Conservation (phyloP, 1,284 basidiomycete genomes). For the Schizophyllum amplum region DNA sequence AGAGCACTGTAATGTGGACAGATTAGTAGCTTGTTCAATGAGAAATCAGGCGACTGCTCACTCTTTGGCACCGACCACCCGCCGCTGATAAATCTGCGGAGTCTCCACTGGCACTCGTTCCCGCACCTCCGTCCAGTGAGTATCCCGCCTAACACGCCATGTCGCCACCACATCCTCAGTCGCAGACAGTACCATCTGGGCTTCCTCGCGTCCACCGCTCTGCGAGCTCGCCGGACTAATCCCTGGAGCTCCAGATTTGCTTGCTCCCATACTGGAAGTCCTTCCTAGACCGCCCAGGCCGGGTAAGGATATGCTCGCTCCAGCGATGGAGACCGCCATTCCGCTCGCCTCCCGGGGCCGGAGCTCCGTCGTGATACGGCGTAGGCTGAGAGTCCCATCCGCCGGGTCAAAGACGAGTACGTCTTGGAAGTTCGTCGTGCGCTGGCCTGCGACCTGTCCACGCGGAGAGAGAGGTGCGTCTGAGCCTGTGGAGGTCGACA, state of each 20-base stretch:
- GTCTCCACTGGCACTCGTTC: constrained; percentile 12
- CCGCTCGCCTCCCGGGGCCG: constrained; percentile 17
- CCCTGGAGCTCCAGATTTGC: constrained; percentile 1
- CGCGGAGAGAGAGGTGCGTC: constrained; percentile 27
- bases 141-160: constrained; percentile 53
- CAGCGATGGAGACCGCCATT: constrained; percentile 7
- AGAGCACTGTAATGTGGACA: constrained; percentile 47
- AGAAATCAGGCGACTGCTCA: constrained; percentile 27
- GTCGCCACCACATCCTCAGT: constrained; percentile 52
- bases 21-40: too few species aligned
- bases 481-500: constrained; percentile 13
- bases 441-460: constrained; percentile 17
- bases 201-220: neutral
- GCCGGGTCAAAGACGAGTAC: constrained; percentile 57
- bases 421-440: constrained; percentile 48
- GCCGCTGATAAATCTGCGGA: constrained; percentile 1
- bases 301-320: constrained; percentile 13
- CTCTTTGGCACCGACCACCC: constrained; percentile 3
- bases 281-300: constrained; percentile 19
- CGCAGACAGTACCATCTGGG: constrained; percentile 34
- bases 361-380: constrained; percentile 41
- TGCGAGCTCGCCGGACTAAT: neutral
- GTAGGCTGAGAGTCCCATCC: constrained; percentile 48
- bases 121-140: constrained; percentile 49
- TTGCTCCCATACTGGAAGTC: constrained; percentile 28